Evolutionary conservation across 352 stramenopile species (phyloP), one percentile per base, ranked within the genome.

Genomic region (Pythium guiyangense): DNA sequence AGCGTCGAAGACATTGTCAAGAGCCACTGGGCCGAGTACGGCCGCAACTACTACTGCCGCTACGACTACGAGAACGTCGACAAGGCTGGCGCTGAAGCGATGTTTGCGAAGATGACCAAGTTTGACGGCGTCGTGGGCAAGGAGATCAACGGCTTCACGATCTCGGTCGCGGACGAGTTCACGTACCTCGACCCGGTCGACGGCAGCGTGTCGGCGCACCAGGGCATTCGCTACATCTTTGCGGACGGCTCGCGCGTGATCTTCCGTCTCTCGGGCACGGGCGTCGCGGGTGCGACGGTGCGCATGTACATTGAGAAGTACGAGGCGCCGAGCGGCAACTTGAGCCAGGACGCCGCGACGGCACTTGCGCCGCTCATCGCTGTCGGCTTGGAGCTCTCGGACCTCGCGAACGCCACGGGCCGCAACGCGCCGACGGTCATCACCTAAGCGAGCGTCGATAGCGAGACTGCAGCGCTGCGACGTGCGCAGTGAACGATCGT

Each of bases 261-360:
- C 44, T 99, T 99, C 82, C 92, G 97, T 14, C 80, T 99, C 29
- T 98, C 90, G 60, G 97, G 97, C 54, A 99, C 97, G 37, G 97
- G 97, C 51, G 98, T 97, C 62, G 88, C 93, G 22, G 96, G 97
- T 49, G 97, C 97, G 18, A 99, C 97, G 3, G 95, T 99, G 64
- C 92, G 97, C 63, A 97, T 99, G 92, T 99, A 99, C 87, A 90
- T 99, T 67, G 97, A 99, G 75, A 98, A 99, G 80, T 99, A 99
- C 78, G 96, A 99, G 64, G 51, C 69, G 45, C 70, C 77, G 31
- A 86, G 79, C 46, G 89, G 92, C 54, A 92, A 95, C 47, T 78
- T 98, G 63, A 65, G 62, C 35, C 77, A 88, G 69, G 80, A 88
- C 55, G 80, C 83, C 2, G 81, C 85, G 49, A 75, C 71, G 9